Percentiles rank a stretch among this genome's conserved stretches.
phyloP scores from a whole-genome alignment of 1,284 basidiomycete species.

The Pseudozyma sp. region DNA sequence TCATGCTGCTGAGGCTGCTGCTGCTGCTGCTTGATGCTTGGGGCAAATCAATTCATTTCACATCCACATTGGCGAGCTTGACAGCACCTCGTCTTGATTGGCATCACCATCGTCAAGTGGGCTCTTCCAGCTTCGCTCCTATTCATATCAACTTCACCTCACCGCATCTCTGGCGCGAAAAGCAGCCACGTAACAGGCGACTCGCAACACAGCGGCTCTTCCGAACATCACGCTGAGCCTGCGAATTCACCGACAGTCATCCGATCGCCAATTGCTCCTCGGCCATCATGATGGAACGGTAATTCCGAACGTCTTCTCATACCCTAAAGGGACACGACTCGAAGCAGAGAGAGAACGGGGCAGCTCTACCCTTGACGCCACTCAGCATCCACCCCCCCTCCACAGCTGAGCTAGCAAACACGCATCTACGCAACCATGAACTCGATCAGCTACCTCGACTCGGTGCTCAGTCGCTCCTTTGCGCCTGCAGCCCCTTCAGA shows the following conservation, averaged over 20 bases:
- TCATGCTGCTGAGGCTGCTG: too few species aligned
- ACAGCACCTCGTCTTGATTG: too few species aligned
- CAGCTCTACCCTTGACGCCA: not conserved
- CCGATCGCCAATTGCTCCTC: not conserved
- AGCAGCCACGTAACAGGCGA: too few species aligned
- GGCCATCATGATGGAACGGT: slow-evolving; percentile 21
- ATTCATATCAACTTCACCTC: not conserved
- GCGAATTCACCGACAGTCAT: too few species aligned
- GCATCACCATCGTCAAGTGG: too few species aligned
- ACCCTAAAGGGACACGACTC: not conserved
- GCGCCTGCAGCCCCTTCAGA: slow-evolving; percentile 14
- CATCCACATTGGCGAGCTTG: not conserved
- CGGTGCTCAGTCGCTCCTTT: slow-evolving; percentile 57
- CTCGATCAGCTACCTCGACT: slow-evolving; percentile 62
- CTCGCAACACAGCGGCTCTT: not conserved
- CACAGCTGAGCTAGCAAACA: not conserved
- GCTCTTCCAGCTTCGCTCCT: not conserved
- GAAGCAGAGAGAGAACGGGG: not conserved
- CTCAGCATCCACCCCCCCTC: not conserved
- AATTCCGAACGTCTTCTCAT: not conserved
- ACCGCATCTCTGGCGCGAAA: too few species aligned
- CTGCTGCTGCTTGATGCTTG: not conserved
- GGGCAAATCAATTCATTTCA: not conserved
- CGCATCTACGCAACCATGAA: slow-evolving; percentile 42
- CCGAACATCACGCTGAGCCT: too few species aligned